Base-by-base conservation (phyloP, 1,139 yeast species). In the Kodamaea ohmeri region DNA sequence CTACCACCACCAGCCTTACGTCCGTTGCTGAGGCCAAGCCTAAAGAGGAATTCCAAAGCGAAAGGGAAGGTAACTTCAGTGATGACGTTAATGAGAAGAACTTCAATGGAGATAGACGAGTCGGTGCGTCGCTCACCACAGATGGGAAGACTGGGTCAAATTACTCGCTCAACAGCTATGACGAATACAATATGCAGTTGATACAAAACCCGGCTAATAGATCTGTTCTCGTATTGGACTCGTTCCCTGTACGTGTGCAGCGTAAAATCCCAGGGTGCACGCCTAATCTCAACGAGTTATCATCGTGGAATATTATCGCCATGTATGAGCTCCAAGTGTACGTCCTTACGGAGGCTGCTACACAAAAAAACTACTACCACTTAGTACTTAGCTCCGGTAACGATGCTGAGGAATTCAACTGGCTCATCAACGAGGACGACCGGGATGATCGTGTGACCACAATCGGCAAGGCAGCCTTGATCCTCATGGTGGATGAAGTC, bases 391-490 rank as follows among this genome's bases (percentile, higher is more conserved):
- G 47, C 6, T 52, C 55, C 21, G 47, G 47, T 12, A 47, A 44
- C n/a, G 39, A 43, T 2, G 48, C 49, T 7, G 50, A 47, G 14
- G 49, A 46, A n/a, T 55, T 49, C 45, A 55, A 48, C 41, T 71
- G 76, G 76, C 48, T 62, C 19, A 57, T 71, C 27, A 39, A 58
- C 28, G 69, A 61, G 25, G 65, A 60, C 18, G 62, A 58, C 4
- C 65, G 58, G 39, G 45, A 42, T 33, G 53, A 56, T 26, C 48
- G 60, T 20, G 54, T 70, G 30, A 70, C 68, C 45, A 56, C 60
- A 39, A 69, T 71, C 25, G 76, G 76, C 11, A 69, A 63, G 41
- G 76, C 76, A 4, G 76, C 73, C 6, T 54, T 71, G 44, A 58
- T 71, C 47, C 58, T 71, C 26, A 65, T 61, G 44, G 63, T 55